phyloP scores from a whole-genome alignment of 306 rosid species.

The Potentilla sterilis region DNA sequence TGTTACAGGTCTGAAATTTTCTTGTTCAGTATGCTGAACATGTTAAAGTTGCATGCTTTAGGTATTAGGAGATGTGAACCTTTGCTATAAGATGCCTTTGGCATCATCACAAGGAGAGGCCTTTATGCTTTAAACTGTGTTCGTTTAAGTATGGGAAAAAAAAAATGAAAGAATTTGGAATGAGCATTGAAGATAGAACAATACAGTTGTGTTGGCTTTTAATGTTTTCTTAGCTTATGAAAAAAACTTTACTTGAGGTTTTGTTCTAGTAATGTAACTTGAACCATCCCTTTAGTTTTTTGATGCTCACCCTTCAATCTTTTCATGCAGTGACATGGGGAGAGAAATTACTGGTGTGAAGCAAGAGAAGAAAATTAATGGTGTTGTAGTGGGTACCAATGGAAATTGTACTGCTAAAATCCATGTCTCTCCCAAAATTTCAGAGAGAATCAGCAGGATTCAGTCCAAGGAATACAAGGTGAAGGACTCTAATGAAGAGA shows the following conservation, averaged over 20 bases:
- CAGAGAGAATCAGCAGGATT: conserved; percentile 41
- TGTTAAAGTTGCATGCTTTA: background rate
- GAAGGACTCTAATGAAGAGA: conserved; percentile 54
- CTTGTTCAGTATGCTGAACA: background rate
- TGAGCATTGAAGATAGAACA: background rate
- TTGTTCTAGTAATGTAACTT: background rate
- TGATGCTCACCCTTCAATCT: conserved; percentile 22
- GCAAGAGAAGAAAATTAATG: conserved; percentile 52
- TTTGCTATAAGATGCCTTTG: background rate
- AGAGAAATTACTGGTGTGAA: conserved; percentile 74
- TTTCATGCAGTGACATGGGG: conserved; percentile 78
- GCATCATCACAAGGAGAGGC: conserved; percentile 3
- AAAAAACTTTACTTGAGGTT: background rate
- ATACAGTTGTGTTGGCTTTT: background rate
- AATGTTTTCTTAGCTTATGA: conserved; percentile 4
- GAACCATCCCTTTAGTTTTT: conserved; percentile 7
- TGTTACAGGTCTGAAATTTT: background rate
- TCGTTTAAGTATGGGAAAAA: background rate
- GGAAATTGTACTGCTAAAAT: conserved; percentile 49
- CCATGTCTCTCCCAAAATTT: conserved; percentile 59
- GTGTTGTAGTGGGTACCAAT: conserved; percentile 31
- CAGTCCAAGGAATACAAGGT: conserved; percentile 60
- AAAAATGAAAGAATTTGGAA: background rate
- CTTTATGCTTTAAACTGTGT: background rate
- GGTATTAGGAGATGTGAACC: background rate